Conservation (phyloP, 495 filamentous ascomycete genomes). For the Acidomyces sp. region DNA sequence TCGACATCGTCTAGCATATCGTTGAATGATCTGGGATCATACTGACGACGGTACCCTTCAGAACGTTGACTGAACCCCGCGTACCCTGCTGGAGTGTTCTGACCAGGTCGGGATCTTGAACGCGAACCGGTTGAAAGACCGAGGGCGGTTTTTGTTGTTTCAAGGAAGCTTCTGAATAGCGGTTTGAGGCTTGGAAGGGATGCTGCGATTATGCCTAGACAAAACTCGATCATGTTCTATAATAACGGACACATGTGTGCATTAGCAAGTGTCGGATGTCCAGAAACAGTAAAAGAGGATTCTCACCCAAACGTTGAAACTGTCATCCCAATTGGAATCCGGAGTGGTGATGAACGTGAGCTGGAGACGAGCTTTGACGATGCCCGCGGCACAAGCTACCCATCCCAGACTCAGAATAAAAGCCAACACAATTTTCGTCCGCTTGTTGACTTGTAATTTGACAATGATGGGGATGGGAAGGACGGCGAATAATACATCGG, state of each 20-base stretch:
- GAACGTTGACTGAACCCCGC: neutral
- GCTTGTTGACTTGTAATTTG: conserved; percentile 23
- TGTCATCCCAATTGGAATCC: conserved; percentile 21
- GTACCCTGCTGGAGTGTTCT: neutral
- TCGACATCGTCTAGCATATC: conserved; percentile 4
- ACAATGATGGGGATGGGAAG: conserved; percentile 24
- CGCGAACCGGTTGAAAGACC: conserved; percentile 1
- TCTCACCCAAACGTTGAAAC: conserved; percentile 27
- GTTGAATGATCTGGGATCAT: conserved; percentile 1
- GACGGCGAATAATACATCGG: conserved; percentile 25
- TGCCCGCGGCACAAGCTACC: conserved; percentile 24
- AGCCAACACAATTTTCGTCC: conserved; percentile 24
- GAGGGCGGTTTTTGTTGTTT: neutral
- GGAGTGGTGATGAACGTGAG: conserved; percentile 16
- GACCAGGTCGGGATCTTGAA: no score
- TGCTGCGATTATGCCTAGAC: conserved; percentile 21
- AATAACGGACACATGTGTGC: no score
- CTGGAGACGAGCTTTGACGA: conserved; percentile 25
- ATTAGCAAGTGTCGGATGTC: no score
- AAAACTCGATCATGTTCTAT: conserved; percentile 25
- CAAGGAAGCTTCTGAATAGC: conserved; percentile 16
- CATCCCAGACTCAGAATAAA: conserved; percentile 23
- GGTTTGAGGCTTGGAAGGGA: conserved; percentile 25
- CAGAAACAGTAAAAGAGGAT: no score
- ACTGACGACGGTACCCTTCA: conserved; percentile 1